These are phyloP conservation scores for Asterophora parasitica DNA, from an alignment of 768 basidiomycete species.

Conservation along the genomic window DNA sequence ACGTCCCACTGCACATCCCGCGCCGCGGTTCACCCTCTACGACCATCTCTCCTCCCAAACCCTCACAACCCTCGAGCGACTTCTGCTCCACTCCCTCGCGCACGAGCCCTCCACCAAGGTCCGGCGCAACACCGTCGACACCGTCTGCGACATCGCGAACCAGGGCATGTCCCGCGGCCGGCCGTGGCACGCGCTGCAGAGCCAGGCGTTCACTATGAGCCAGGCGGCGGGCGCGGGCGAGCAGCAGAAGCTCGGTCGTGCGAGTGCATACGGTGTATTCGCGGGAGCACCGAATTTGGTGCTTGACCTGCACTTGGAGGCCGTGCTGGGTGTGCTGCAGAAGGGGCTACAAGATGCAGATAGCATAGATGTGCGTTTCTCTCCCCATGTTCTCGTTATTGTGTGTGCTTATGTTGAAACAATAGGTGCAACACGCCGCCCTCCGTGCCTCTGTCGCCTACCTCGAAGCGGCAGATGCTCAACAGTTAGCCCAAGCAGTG, in stretches of 20 bases:
- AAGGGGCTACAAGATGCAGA: conserved; percentile 63
- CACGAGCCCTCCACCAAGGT: conserved; percentile 58
- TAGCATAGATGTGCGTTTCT: conserved; percentile 48
- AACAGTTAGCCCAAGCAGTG: conserved; percentile 49
- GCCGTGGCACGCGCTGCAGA: conserved; percentile 80
- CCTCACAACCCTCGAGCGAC: conserved; percentile 62
- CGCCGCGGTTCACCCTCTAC: conserved; percentile 57
- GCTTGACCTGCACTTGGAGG: conserved; percentile 57
- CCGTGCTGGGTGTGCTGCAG: conserved; percentile 61
- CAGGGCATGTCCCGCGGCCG: conserved; percentile 70
- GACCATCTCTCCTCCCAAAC: conserved; percentile 70
- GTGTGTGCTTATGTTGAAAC: not conserved
- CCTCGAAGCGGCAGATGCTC: conserved; percentile 65
- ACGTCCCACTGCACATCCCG: conserved; percentile 15
- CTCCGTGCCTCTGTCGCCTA: conserved; percentile 45
- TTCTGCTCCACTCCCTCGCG: conserved; percentile 64
- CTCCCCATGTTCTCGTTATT: not conserved
- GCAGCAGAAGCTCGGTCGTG: conserved; percentile 38
- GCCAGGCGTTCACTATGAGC: conserved; percentile 64
- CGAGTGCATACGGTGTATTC: conserved; percentile 64
- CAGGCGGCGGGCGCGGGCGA: conserved; percentile 21
- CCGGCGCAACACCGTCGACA: conserved; percentile 68
- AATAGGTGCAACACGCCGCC: conserved; percentile 68
- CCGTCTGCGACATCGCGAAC: conserved; percentile 71
- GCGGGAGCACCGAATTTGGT: conserved; percentile 59